These are phyloP conservation scores for Ambrosiella beaveri DNA, from an alignment of 2,329 filamentous ascomycete species.

Conservation along the genomic window DNA sequence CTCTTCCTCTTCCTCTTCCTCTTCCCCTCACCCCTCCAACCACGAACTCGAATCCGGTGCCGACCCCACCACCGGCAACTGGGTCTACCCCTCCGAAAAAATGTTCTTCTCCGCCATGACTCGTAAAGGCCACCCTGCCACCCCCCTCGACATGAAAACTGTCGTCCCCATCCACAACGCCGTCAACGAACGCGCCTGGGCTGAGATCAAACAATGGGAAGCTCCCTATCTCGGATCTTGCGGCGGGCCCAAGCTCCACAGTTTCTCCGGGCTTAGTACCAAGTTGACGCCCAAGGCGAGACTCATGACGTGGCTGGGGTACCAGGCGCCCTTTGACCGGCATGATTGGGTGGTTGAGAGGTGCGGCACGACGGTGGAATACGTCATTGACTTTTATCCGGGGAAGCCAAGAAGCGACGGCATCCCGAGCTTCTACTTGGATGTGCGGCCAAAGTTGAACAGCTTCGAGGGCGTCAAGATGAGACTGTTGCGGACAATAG, in stretches of 20 bases:
- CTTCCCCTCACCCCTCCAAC: slow-evolving; percentile 41
- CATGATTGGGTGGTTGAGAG: slow-evolving; percentile 96
- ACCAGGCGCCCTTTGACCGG: slow-evolving; percentile 78
- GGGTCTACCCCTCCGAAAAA: slow-evolving; percentile 91
- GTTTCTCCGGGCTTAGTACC: slow-evolving; percentile 57
- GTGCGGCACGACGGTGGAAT: slow-evolving; percentile 72
- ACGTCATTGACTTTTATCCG: slow-evolving; percentile 95
- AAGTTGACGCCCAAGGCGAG: slow-evolving; percentile 67
- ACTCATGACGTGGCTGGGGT: slow-evolving; percentile 71
- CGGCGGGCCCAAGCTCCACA: slow-evolving; percentile 67
- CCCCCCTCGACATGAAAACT: slow-evolving; percentile 62
- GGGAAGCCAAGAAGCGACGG: slow-evolving; percentile 33
- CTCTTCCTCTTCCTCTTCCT: slow-evolving; percentile 21
- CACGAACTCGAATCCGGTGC: slow-evolving; percentile 61
- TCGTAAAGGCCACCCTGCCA: slow-evolving; percentile 62
- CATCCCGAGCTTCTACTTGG: slow-evolving; percentile 44
- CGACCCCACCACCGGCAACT: slow-evolving; percentile 59
- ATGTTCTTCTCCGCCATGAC: slow-evolving; percentile 98
- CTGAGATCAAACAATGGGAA: slow-evolving; percentile 84
- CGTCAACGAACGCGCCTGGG: slow-evolving; percentile 92
- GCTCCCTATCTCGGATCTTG: slow-evolving; percentile 40
- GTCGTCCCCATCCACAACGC: slow-evolving; percentile 97
- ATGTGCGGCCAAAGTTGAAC: slow-evolving; percentile 52
- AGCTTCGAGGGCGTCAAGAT: slow-evolving; percentile 52
- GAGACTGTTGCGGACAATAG: slow-evolving; percentile 35